These are phyloP conservation scores for Geoglossum glabrum DNA, from an alignment of 495 filamentous ascomycete genomes.

Conservation along the genomic window DNA sequence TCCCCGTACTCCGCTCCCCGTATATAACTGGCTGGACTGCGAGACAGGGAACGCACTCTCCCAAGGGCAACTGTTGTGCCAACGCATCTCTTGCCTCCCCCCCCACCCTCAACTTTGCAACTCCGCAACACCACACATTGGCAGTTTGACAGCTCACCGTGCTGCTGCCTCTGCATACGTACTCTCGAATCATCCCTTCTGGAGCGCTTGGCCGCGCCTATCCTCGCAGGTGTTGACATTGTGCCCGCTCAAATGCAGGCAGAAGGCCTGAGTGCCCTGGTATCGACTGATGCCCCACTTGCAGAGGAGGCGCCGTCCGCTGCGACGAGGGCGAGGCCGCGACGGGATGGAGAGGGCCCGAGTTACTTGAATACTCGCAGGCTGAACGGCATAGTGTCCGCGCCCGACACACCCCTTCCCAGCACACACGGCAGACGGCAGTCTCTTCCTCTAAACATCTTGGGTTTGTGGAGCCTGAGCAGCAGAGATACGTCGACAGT, in stretches of 20 bases:
- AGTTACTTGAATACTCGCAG: neutral
- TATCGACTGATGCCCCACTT: neutral
- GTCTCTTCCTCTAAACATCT: neutral
- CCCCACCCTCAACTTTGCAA: conserved; percentile 1
- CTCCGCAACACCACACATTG: neutral
- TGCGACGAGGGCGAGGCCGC: neutral
- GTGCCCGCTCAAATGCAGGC: neutral
- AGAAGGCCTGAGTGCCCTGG: neutral
- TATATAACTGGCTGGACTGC: no score
- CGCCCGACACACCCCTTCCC: neutral
- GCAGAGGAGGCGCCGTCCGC: neutral
- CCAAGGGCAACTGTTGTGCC: neutral
- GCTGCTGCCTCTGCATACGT: conserved; percentile 2
- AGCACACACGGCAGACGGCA: neutral
- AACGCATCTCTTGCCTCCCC: neutral
- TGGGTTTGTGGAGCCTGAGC: neutral
- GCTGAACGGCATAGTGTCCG: conserved; percentile 1
- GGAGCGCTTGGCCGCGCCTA: neutral
- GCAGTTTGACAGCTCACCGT: conserved; percentile 1
- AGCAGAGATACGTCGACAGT: neutral
- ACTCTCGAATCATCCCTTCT: neutral
- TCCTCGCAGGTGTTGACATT: neutral
- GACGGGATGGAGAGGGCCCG: neutral
- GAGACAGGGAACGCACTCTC: no score
- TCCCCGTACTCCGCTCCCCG: no score